phyloP scores from a whole-genome alignment of 75 land plant genomes.

The Ceratopteris richardii region DNA sequence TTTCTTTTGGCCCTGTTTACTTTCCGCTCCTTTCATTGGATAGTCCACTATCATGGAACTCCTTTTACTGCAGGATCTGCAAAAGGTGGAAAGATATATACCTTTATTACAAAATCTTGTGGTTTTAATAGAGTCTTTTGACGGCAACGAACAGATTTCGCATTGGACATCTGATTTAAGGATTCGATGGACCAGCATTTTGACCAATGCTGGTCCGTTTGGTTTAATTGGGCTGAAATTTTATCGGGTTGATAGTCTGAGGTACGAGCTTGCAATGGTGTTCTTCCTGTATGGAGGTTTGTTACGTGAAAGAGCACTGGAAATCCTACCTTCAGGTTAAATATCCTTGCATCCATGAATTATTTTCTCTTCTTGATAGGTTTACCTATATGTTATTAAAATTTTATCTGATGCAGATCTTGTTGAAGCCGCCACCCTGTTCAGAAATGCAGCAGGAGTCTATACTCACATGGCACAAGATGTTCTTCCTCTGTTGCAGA shows the following conservation, averaged over 20 bases:
- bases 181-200: slow-evolving; percentile 59
- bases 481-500: slow-evolving; percentile 39
- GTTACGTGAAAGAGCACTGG: slow-evolving; percentile 54
- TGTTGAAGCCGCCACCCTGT: slow-evolving; percentile 50
- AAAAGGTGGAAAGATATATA: slow-evolving; percentile 55
- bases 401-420: slow-evolving; percentile 36
- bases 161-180: slow-evolving; percentile 46
- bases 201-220: slow-evolving; percentile 38
- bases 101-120: slow-evolving; percentile 60
- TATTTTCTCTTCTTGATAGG: background rate
- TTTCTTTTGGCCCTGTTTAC: no score
- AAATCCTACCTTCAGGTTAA: slow-evolving; percentile 43
- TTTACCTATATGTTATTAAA: no score
- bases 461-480: slow-evolving; percentile 47
- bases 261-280: slow-evolving; percentile 56
- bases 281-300: slow-evolving; percentile 61
- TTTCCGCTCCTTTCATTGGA: no score
- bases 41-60: slow-evolving; percentile 1
- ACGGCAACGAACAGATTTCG: slow-evolving; percentile 18
- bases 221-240: slow-evolving; percentile 36
- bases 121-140: slow-evolving; percentile 22
- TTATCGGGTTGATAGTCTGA: slow-evolving; percentile 45
- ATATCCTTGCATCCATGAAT: background rate
- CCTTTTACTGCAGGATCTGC: slow-evolving; percentile 41
- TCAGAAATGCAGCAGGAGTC: slow-evolving; percentile 64